phyloP scores from a whole-genome alignment of 805 yeast species.

The Suhomyces emberorum region DNA sequence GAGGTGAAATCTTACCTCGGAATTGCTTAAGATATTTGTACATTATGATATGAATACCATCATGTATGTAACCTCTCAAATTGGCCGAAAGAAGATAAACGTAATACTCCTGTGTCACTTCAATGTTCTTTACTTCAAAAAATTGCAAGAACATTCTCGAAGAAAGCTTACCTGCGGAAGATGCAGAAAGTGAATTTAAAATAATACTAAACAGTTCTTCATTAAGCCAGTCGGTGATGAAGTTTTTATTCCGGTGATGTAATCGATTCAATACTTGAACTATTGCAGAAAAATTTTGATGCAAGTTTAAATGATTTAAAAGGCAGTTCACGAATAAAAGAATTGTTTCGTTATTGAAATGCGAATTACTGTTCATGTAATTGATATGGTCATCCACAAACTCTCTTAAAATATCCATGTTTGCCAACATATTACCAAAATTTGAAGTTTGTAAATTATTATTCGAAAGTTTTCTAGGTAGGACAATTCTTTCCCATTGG shows the following conservation, averaged over 20 bases:
- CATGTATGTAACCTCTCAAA: conserved; percentile 21
- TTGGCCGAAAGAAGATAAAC: conserved; percentile 21
- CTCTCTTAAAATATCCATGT: conserved; percentile 18
- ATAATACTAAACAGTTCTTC: conserved; percentile 30
- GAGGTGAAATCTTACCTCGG: conserved; percentile 7
- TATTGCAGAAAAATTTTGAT: conserved; percentile 35
- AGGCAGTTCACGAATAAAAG: conserved; percentile 33
- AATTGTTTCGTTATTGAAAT: conserved; percentile 15
- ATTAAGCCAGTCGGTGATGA: conserved; percentile 24
- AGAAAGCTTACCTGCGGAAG: conserved; percentile 26
- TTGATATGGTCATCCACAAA: conserved; percentile 23
- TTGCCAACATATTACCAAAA: conserved; percentile 33
- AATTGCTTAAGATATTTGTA: conserved; percentile 19
- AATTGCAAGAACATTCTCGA: conserved; percentile 23
- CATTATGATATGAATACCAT: conserved; percentile 21
- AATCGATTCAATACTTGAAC: conserved; percentile 18
- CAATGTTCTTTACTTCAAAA: conserved; percentile 10
- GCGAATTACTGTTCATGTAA: conserved; percentile 13
- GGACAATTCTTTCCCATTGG: conserved; percentile 8
- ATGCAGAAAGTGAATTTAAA: conserved; percentile 22
- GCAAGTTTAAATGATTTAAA: conserved; percentile 30
- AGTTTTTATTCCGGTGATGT: conserved; percentile 13
- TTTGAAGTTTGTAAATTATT: conserved; percentile 21
- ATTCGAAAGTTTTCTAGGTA: conserved; percentile 23
- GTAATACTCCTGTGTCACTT: conserved; percentile 17